These are phyloP conservation scores for Candida arabinofermentans DNA, from an alignment of 805 yeast genomes.

Conservation along the genomic window DNA sequence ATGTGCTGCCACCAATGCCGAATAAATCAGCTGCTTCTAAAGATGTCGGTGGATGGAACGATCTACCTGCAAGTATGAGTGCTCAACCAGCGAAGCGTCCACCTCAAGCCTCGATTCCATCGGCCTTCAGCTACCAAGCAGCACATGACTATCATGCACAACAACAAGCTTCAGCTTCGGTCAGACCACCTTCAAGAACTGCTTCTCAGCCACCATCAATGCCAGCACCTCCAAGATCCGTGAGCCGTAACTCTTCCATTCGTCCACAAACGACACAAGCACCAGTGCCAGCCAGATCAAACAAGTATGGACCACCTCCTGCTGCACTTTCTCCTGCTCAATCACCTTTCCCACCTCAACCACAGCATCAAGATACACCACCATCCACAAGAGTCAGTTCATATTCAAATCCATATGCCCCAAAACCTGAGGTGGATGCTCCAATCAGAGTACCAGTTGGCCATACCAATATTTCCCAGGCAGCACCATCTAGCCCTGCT, in stretches of 20 bases:
- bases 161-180: slow-evolving; percentile 9
- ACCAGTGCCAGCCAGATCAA: slow-evolving; percentile 12
- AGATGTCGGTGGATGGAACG: slow-evolving; percentile 70
- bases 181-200: slow-evolving; percentile 20
- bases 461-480: slow-evolving; percentile 18
- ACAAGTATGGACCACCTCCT: slow-evolving; percentile 16
- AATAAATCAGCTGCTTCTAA: slow-evolving; percentile 30
- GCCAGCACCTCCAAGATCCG: slow-evolving; percentile 30
- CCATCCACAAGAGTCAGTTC: slow-evolving; percentile 11
- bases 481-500: slow-evolving; percentile 10
- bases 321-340: slow-evolving; percentile 3
- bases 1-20: slow-evolving; percentile 28
- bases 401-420: slow-evolving; percentile 33
- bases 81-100: slow-evolving; percentile 25
- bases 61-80: slow-evolving; percentile 48
- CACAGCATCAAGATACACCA: slow-evolving; percentile 21
- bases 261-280: slow-evolving; percentile 13
- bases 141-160: slow-evolving; percentile 16
- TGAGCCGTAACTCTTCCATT: slow-evolving; percentile 17
- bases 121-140: slow-evolving; percentile 22
- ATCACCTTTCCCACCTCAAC: slow-evolving; percentile 17
- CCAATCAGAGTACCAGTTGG: slow-evolving; percentile 26
- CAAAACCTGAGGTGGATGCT: slow-evolving; percentile 25
- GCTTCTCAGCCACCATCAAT: slow-evolving; percentile 29
- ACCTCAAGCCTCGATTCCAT: slow-evolving; percentile 22